Evolutionary conservation across 225 moss, liverwort and hornwort genomes (phyloP), one percentile per base, ranked within the genome.

Genomic region (Straminergon stramineum): DNA sequence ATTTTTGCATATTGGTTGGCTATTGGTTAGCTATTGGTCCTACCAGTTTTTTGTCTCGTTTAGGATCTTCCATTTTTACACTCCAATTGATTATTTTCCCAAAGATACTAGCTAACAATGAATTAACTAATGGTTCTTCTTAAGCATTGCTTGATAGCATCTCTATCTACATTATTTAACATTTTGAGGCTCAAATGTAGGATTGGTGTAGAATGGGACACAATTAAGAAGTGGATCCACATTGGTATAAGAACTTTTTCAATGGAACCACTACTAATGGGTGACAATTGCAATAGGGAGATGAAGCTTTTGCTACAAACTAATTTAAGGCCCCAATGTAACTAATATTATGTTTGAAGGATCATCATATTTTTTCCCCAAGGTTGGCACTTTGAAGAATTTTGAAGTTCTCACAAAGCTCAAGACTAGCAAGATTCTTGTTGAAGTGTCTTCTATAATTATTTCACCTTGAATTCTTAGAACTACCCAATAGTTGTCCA

Each of bases 81-180:
- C 9, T 41, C 3, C 9, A 73, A 73, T 0, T 43, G 0, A 6
- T 43, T 43, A 28, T 27, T 16, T 69, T 73, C 2, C 8, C 28
- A 8, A 73, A 43, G 5, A 9, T 2, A 43, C 4, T 0, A 0
- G 0, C 27, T 43, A 27, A 28, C 43, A 73, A 73, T 28, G 28
- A 43, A 28, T 7, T 8, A 43, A 26, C 9, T 0, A 1, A 3
- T 0, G 2, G 0, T 15, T 15, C 3, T 26, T 1, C 5, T 15
- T 14, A 41, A 71, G 9, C 15, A 71, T 73, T 73, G 15, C 1
- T 43, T 16, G 5, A 43, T 43, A 73, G 27, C 2, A 0, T 43
- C 10, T 43, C 9, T 73, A n/a, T 43, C 43, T 28, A 17, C 6
- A 73, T 43, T 71, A 41, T 71, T 26, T 30, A 74, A 17, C 10